phyloP scores from a whole-genome alignment of 768 basidiomycete species.

The Hericium coralloides region DNA sequence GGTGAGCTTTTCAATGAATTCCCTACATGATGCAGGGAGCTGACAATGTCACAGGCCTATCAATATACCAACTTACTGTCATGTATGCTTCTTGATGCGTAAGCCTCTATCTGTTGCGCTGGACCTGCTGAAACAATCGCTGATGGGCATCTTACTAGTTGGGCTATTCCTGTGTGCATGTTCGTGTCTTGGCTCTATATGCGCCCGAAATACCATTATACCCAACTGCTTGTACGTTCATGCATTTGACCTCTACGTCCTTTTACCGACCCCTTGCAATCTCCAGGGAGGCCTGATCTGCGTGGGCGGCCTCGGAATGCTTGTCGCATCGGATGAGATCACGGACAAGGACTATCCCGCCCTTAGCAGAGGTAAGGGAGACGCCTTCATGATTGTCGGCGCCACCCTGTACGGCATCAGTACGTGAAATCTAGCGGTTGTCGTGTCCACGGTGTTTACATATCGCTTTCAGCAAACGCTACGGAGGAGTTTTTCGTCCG shows the following conservation, averaged over 20 bases:
- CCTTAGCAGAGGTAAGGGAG: conserved; percentile 60
- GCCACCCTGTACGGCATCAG: conserved; percentile 84
- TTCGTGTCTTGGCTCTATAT: conserved; percentile 80
- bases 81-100: conserved; percentile 90
- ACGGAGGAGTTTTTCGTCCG: conserved; percentile 86
- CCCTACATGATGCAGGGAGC: neutral
- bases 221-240: conserved; percentile 58
- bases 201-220: conserved; percentile 74
- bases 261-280: neutral
- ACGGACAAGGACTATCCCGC: conserved; percentile 72
- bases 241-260: neutral
- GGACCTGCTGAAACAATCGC: neutral
- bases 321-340: conserved; percentile 70
- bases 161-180: conserved; percentile 85
- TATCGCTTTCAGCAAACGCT: conserved; percentile 53
- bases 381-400: conserved; percentile 80
- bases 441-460: neutral
- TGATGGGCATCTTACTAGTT: conserved; percentile 31
- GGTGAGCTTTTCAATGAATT: conserved; percentile 22
- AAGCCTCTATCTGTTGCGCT: conserved; percentile 17
- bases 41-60: conserved; percentile 43
- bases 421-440: conserved; percentile 27
- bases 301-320: conserved; percentile 65
- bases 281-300: conserved; percentile 64
- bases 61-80: conserved; percentile 82